These are phyloP conservation scores for Termitomyces sp. DNA, from an alignment of 768 basidiomycete species.

Conservation along the genomic window DNA sequence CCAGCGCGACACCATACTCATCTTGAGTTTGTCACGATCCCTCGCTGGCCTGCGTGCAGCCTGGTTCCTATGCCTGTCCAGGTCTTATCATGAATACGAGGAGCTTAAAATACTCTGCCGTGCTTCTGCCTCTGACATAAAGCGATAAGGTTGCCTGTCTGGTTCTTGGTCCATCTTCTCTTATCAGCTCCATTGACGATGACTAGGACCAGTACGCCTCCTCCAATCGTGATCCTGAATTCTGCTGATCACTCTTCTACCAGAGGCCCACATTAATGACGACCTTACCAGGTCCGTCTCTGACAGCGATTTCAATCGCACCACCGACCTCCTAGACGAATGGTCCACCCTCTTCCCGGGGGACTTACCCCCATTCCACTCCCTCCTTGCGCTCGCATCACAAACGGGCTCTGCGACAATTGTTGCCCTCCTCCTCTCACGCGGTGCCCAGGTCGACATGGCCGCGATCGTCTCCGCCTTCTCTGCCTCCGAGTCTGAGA, in stretches of 20 bases:
- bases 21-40: too few species aligned
- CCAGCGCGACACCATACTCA: too few species aligned
- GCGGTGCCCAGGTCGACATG: constrained; percentile 2
- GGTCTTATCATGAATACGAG: too few species aligned
- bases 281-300: background rate
- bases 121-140: background rate
- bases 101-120: background rate
- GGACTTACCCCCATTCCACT: background rate
- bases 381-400: constrained; percentile 2
- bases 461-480: constrained; percentile 7
- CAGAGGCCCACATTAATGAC: constrained; percentile 3
- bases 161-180: background rate
- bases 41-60: background rate
- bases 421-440: constrained; percentile 5
- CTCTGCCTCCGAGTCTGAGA: background rate
- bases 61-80: background rate
- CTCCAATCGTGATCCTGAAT: background rate
- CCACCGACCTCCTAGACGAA: constrained; percentile 1
- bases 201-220: background rate
- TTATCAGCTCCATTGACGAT: background rate
- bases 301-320: background rate
- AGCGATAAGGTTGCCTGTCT: background rate
- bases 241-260: background rate
- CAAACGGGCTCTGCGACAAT: constrained; percentile 2
- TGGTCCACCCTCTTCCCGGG: background rate